Percentiles rank a stretch among this genome's conserved stretches.
Evolutionary conservation across 345 rosid genomes (phyloP).

Genomic region (Pistacia integerrima): DNA sequence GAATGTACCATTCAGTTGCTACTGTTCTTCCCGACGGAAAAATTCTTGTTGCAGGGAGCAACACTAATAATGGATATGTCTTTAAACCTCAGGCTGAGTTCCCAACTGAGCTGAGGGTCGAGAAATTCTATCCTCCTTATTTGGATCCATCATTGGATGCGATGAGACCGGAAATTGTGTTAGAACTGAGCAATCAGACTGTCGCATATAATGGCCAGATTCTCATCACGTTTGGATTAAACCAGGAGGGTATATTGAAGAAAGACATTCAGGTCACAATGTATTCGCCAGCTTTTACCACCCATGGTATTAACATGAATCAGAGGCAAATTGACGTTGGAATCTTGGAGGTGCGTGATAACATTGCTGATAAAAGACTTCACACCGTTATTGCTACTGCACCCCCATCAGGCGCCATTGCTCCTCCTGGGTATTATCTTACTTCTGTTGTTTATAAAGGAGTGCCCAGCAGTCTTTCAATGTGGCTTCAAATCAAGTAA

Average conservation of each 20-base stretch:
- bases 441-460: constrained; percentile 51
- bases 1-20: constrained; percentile 74
- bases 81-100: no score
- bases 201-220: constrained; percentile 34
- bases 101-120: constrained; percentile 71
- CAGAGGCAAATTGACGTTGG: constrained; percentile 56
- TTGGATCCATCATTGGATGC: constrained; percentile 38
- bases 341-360: constrained; percentile 13
- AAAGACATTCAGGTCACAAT: constrained; percentile 36
- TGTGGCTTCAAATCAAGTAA: constrained; percentile 59
- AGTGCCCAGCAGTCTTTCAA: constrained; percentile 43
- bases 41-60: constrained; percentile 69
- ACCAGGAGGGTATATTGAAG: not conserved
- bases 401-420: constrained; percentile 47
- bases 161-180: constrained; percentile 35
- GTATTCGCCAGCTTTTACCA: constrained; percentile 69
- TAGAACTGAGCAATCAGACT: not conserved
- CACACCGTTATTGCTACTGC: constrained; percentile 24
- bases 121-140: constrained; percentile 81
- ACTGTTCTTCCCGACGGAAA: constrained; percentile 55
- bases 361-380: not conserved
- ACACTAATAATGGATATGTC: constrained; percentile 65
- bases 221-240: constrained; percentile 20
- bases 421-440: constrained; percentile 73
- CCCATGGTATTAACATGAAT: constrained; percentile 75